Conservation (phyloP, 2,329 filamentous ascomycete species). For the Cryphonectria naterciae region DNA sequence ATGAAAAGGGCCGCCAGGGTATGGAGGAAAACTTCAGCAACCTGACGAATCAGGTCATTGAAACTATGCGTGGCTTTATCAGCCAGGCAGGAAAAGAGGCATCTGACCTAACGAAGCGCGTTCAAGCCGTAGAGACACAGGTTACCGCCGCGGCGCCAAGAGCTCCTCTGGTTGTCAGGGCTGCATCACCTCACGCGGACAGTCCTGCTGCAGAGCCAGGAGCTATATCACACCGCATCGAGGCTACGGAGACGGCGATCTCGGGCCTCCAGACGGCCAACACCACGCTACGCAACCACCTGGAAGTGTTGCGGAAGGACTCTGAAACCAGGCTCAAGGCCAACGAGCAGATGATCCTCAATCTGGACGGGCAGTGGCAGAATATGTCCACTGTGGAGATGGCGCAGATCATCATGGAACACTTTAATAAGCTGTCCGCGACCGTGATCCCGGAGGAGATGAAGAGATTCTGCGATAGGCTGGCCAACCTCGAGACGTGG, state of each 20-base stretch:
- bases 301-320: background rate
- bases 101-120: background rate
- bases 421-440: constrained; percentile 21
- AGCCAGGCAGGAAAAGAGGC: constrained; percentile 1
- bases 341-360: constrained; percentile 22
- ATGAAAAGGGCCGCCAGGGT: background rate
- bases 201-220: background rate
- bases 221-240: background rate
- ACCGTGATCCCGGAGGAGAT: constrained; percentile 13
- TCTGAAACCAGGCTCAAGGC: background rate
- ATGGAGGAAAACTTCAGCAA: constrained; percentile 2
- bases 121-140: background rate
- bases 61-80: background rate
- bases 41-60: constrained; percentile 13
- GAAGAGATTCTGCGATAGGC: constrained; percentile 20
- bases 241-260: constrained; percentile 5
- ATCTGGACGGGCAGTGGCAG: constrained; percentile 24
- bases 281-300: background rate
- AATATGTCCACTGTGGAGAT: constrained; percentile 22
- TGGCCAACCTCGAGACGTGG: constrained; percentile 16
- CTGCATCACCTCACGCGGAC: background rate
- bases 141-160: background rate
- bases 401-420: constrained; percentile 22
- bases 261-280: background rate
- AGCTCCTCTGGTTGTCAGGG: background rate